Conservation (phyloP, 2,329 filamentous ascomycete species). For the Apiospora koreana region DNA sequence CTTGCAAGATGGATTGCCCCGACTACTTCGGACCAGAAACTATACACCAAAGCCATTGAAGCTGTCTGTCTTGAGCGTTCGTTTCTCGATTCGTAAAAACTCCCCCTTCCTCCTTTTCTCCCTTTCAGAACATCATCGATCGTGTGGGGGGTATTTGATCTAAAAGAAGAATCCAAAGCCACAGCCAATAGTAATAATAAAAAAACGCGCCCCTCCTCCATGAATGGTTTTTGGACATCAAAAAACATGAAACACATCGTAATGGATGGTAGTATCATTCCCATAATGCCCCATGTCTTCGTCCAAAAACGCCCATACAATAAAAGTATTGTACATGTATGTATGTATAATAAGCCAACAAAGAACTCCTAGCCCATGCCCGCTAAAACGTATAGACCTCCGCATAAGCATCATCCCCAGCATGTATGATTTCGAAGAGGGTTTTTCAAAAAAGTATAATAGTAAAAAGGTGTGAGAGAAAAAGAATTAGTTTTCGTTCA, state of each 20-base stretch:
- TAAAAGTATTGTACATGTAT: neutral
- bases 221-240: constrained; percentile 3
- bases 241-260: neutral
- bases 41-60: neutral
- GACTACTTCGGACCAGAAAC: neutral
- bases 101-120: no score
- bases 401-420: neutral
- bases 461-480: neutral
- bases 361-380: constrained; percentile 8
- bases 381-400: constrained; percentile 6
- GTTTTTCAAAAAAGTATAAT: neutral
- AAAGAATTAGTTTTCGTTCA: constrained; percentile 41
- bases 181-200: neutral
- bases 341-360: neutral
- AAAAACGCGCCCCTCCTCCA: neutral
- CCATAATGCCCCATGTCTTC: neutral
- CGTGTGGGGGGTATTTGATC: constrained; percentile 8
- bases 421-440: constrained; percentile 7
- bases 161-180: neutral
- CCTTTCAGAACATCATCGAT: constrained; percentile 7
- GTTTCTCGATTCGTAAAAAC: constrained; percentile 1
- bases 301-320: constrained; percentile 9
- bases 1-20: neutral
- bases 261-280: neutral
- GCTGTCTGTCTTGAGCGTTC: neutral